Evolutionary conservation across 2,329 filamentous ascomycete species (phyloP).

Genomic region (Juglanconis sp.): DNA sequence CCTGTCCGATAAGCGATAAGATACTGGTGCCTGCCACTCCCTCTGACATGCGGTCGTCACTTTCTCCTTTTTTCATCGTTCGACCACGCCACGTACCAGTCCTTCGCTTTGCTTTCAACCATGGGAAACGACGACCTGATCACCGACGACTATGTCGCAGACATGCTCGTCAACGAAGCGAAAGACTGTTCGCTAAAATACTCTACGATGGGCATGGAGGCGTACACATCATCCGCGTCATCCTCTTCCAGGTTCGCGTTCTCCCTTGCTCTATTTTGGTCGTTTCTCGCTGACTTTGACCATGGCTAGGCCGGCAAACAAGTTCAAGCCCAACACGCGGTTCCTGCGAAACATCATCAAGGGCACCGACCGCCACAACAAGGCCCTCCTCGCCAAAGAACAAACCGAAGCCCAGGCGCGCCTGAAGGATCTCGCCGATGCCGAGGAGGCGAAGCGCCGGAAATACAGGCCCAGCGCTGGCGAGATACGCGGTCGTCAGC

Average conservation of each 20-base stretch:
- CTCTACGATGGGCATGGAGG: constrained; percentile 69
- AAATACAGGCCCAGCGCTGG: constrained; percentile 43
- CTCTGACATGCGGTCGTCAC: neutral
- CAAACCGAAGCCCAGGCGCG: constrained; percentile 73
- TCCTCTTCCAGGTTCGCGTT: constrained; percentile 15
- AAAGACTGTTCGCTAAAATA: constrained; percentile 70
- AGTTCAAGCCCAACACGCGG: constrained; percentile 85
- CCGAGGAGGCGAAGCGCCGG: constrained; percentile 41
- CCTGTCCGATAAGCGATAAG: constrained; percentile 2
- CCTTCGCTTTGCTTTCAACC: neutral
- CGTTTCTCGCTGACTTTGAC: neutral
- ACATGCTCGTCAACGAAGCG: constrained; percentile 77
- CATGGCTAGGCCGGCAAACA: constrained; percentile 54
- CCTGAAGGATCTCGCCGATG: constrained; percentile 57
- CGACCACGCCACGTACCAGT: neutral
- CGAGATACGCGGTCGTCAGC: constrained; percentile 55
- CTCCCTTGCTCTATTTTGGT: constrained; percentile 17
- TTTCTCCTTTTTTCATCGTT: neutral
- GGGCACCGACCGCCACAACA: constrained; percentile 86
- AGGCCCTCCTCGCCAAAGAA: constrained; percentile 79
- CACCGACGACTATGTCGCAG: constrained; percentile 76
- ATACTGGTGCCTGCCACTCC: neutral
- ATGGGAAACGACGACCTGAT: constrained; percentile 50
- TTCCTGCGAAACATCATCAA: constrained; percentile 87
- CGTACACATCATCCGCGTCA: constrained; percentile 50